Conservation (phyloP, 768 basidiomycete species). For the Tricholoma flavovirens region DNA sequence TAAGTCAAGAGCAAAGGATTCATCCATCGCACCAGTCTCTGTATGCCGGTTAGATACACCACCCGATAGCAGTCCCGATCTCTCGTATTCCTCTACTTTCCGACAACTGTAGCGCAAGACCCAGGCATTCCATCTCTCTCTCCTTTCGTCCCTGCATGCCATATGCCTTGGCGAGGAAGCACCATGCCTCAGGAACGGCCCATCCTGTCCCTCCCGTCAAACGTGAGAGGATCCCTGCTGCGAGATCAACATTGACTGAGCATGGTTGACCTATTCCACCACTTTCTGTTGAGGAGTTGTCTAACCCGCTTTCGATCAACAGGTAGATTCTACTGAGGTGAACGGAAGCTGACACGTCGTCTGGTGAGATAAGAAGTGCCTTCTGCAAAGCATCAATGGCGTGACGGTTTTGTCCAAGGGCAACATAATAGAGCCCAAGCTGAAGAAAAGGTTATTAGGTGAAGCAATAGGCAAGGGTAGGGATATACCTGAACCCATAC, state of each 20-base stretch:
- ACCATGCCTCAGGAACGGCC: conserved; percentile 96
- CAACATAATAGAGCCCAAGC: conserved; percentile 71
- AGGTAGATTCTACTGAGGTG: conserved; percentile 78
- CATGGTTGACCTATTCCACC: not conserved
- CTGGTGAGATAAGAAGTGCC: conserved; percentile 80
- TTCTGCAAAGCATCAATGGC: conserved; percentile 81
- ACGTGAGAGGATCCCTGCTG: conserved; percentile 73
- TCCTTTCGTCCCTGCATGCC: conserved; percentile 33
- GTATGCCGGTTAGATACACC: conserved; percentile 11
- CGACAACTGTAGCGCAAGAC: conserved; percentile 14
- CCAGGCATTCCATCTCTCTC: conserved; percentile 13
- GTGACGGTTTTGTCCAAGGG: conserved; percentile 48
- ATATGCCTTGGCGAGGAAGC: conserved; percentile 78
- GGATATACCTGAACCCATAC: conserved; percentile 91
- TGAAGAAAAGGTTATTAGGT: conserved; percentile 21
- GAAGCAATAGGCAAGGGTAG: not conserved
- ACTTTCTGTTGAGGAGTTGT: conserved; percentile 21
- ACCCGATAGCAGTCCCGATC: conserved; percentile 14
- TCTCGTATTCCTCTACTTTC: conserved; percentile 14
- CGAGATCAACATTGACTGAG: conserved; percentile 57
- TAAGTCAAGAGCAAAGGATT: not conserved
- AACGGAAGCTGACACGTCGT: conserved; percentile 72
- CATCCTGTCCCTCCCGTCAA: conserved; percentile 78
- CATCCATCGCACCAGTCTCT: not conserved
- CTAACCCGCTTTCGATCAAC: conserved; percentile 13